phyloP scores from a whole-genome alignment of 257 asterid genomes.

The Leonotis leonurus region DNA sequence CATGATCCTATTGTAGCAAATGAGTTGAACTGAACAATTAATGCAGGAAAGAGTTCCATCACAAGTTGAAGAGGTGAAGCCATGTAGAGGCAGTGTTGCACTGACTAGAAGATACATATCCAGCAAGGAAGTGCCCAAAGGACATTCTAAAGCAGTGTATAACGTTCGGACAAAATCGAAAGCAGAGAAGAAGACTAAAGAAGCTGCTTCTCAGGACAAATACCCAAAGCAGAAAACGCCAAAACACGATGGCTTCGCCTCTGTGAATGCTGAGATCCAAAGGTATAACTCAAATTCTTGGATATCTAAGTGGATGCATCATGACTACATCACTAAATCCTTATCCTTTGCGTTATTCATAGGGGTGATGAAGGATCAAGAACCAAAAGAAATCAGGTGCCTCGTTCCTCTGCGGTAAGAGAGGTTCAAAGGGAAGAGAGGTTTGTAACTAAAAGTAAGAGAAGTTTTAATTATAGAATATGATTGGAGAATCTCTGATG shows the following conservation, averaged over 20 bases:
- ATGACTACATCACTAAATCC: neutral
- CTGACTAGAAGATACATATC: conserved; percentile 21
- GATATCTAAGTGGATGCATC: neutral
- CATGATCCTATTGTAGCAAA: neutral
- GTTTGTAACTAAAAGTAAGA: conserved; percentile 24
- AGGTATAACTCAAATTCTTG: conserved; percentile 37
- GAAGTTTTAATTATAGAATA: neutral
- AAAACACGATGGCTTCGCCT: conserved; percentile 21
- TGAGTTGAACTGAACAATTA: neutral
- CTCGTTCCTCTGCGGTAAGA: conserved; percentile 25
- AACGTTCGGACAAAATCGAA: conserved; percentile 19
- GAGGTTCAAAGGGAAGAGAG: conserved; percentile 39
- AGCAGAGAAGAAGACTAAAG: conserved; percentile 25
- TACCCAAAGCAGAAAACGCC: conserved; percentile 19
- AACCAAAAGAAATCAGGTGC: conserved; percentile 11
- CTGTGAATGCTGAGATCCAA: conserved; percentile 18
- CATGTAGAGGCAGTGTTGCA: conserved; percentile 25
- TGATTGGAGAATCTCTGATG: neutral
- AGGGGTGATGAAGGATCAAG: conserved; percentile 35
- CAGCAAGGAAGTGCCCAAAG: conserved; percentile 26
- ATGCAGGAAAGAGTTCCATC: conserved; percentile 38
- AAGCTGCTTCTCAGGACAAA: conserved; percentile 15
- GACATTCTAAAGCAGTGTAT: conserved; percentile 18
- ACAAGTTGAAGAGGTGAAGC: conserved; percentile 18
- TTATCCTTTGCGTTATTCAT: neutral